Percentiles rank a stretch among this genome's conserved stretches.
Conservation (phyloP, 352 stramenopile genomes). For the Phytophthora pinifolia region DNA sequence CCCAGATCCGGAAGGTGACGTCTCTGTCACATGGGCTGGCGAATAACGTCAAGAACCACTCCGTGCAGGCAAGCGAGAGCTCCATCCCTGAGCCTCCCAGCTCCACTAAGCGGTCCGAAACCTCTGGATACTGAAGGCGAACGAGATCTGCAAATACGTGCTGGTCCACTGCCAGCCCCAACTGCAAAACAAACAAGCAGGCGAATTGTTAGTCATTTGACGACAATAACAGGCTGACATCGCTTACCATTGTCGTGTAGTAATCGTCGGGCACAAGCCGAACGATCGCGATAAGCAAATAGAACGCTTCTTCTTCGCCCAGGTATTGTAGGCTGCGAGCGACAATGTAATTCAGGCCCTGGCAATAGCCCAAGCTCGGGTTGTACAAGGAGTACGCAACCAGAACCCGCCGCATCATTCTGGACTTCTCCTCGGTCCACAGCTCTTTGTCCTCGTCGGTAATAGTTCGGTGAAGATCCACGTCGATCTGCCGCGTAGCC, state of each 20-base stretch:
- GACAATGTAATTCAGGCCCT: constrained; percentile 89
- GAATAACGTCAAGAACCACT: constrained; percentile 90
- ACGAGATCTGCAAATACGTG: constrained; percentile 88
- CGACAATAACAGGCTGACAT: too few species aligned
- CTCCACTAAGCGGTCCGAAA: constrained; percentile 59
- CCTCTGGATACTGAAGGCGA: constrained; percentile 66
- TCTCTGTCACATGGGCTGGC: constrained; percentile 72
- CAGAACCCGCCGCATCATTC: constrained; percentile 79
- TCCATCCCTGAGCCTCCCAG: constrained; percentile 86
- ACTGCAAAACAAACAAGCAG: constrained; percentile 31
- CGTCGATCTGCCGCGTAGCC: constrained; percentile 81
- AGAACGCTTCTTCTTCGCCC: constrained; percentile 80
- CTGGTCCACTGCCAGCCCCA: constrained; percentile 85
- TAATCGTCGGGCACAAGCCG: constrained; percentile 83
- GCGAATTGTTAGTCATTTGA: constrained; percentile 3
- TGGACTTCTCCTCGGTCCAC: constrained; percentile 70
- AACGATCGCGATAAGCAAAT: constrained; percentile 80
- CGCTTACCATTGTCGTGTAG: constrained; percentile 84
- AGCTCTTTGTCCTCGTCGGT: constrained; percentile 53
- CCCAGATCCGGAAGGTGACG: constrained; percentile 83
- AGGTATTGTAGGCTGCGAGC: constrained; percentile 68
- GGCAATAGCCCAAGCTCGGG: constrained; percentile 81
- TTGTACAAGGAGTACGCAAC: constrained; percentile 86
- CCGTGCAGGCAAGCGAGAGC: constrained; percentile 82
- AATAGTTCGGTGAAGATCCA: constrained; percentile 80